Conservation (phyloP, 2,329 filamentous ascomycete genomes). For the Lachnellula willkommii region DNA sequence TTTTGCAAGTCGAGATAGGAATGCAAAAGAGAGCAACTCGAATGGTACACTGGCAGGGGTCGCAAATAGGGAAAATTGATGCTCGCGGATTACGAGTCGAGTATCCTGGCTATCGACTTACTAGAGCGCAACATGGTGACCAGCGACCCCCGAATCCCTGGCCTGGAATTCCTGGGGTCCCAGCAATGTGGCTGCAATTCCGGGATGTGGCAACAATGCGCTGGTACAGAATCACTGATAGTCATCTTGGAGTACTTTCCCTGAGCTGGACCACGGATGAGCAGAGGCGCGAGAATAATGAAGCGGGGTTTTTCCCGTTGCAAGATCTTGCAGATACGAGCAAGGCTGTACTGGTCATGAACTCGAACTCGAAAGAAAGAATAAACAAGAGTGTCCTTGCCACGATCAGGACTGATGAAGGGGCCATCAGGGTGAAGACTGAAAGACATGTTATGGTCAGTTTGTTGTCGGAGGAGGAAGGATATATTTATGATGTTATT, state of each 20-base stretch:
- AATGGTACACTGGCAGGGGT: background rate
- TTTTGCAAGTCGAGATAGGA: background rate
- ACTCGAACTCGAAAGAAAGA: background rate
- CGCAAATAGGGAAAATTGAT: background rate
- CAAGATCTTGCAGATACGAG: constrained; percentile 7
- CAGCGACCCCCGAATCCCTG: constrained; percentile 6
- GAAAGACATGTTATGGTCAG: background rate
- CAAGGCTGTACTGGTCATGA: constrained; percentile 2
- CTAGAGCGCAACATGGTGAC: constrained; percentile 2
- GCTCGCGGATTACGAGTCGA: constrained; percentile 2
- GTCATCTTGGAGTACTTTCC: background rate
- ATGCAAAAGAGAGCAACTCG: background rate
- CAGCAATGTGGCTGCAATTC: constrained; percentile 7
- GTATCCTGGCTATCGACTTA: background rate
- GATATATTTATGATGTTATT: constrained; percentile 4
- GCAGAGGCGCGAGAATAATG: constrained; percentile 7
- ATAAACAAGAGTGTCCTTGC: background rate
- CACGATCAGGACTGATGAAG: background rate
- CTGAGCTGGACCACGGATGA: constrained; percentile 5
- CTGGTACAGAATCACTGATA: constrained; percentile 6
- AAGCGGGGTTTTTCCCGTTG: constrained; percentile 4
- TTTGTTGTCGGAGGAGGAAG: background rate
- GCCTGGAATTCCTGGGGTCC: constrained; percentile 4
- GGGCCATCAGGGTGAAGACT: constrained; percentile 1
- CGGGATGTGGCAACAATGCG: background rate